Conservation (phyloP, 495 filamentous ascomycete genomes). For the Xylaria bambusicola region DNA sequence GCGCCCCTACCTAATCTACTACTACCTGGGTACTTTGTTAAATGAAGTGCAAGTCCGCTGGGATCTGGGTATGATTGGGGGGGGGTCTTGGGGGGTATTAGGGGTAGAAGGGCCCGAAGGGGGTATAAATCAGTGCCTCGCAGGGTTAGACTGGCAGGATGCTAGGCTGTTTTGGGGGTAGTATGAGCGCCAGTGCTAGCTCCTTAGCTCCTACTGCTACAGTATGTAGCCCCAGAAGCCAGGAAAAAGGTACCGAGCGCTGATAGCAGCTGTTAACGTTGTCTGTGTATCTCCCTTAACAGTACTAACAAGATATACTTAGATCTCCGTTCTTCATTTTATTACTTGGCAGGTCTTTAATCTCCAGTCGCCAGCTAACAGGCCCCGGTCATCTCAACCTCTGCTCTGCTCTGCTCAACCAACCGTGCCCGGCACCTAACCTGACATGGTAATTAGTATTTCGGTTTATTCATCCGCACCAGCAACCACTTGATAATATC, state of each 20-base stretch:
- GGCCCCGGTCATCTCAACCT: slow-evolving; percentile 3
- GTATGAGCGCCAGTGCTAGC: slow-evolving; percentile 13
- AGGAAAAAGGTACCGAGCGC: not conserved
- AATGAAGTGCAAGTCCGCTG: slow-evolving; percentile 19
- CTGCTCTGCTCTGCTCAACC: not conserved
- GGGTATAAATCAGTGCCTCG: not conserved
- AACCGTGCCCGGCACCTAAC: not conserved
- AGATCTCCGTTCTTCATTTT: not conserved
- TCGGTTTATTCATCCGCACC: not conserved
- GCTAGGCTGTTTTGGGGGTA: slow-evolving; percentile 7
- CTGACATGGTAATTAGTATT: not conserved
- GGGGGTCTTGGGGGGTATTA: not conserved
- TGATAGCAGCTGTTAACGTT: slow-evolving; percentile 1
- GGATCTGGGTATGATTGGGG: slow-evolving; percentile 15
- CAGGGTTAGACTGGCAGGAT: not conserved
- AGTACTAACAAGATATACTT: not conserved
- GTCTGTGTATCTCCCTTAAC: not conserved
- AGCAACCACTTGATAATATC: too few species aligned
- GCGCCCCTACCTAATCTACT: slow-evolving; percentile 21
- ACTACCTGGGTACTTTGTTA: too few species aligned
- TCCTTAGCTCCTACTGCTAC: too few species aligned
- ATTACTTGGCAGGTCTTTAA: slow-evolving; percentile 12
- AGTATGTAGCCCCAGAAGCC: too few species aligned
- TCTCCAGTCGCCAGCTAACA: slow-evolving; percentile 11
- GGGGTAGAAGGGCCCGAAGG: too few species aligned